Evolutionary conservation across 2,329 filamentous ascomycete species (phyloP), one percentile per base, ranked within the genome.

Genomic region (Aspergillus melleus): DNA sequence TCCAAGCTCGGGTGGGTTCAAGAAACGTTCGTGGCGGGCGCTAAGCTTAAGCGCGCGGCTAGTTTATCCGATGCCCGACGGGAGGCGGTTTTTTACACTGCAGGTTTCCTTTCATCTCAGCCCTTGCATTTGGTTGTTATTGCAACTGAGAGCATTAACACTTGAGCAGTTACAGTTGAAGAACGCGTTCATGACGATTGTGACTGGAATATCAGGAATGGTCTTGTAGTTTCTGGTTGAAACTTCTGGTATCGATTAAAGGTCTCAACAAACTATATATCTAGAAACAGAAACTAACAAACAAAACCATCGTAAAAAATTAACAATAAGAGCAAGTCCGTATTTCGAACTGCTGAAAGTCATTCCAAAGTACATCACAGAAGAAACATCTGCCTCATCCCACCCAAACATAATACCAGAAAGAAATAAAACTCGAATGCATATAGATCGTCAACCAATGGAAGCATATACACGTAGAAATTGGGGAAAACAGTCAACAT

Each of bases 21-120:
- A 46, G 50, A 59, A 54, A 54, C 53, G 19, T 46, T 53, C 36
- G 44, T 52, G 68, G 70, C 64, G 62, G 63, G 70, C 71, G 71
- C 58, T 61, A 68, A 60, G 53, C 61, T 47, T 54, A 68, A 57
- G 59, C 70, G 70, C 66, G 66, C 68, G 67, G 58, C 55, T 66
- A 61, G 57, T 52, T 55, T 61, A 49, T 56, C 63, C 63, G 26
- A 19, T 30, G 16, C 26, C 47, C 52, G 30, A 39, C 30, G 5
- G 49, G 12, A 29, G 11, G 36, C 6, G 10, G 30, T 22, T 49
- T 49, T 49, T 24, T 29, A 49, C 44, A 47, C 12, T 42, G 36
- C 36, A n/a, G 12, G 6, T 42, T 42, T n/a, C 6, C 36, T 36
- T 36, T 36, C 14, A 8, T n/a, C 16, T 16, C 5, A 42, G 16